These are phyloP conservation scores for Alternaria arbusti DNA, from an alignment of 2,329 filamentous ascomycete species.

Conservation along the genomic window DNA sequence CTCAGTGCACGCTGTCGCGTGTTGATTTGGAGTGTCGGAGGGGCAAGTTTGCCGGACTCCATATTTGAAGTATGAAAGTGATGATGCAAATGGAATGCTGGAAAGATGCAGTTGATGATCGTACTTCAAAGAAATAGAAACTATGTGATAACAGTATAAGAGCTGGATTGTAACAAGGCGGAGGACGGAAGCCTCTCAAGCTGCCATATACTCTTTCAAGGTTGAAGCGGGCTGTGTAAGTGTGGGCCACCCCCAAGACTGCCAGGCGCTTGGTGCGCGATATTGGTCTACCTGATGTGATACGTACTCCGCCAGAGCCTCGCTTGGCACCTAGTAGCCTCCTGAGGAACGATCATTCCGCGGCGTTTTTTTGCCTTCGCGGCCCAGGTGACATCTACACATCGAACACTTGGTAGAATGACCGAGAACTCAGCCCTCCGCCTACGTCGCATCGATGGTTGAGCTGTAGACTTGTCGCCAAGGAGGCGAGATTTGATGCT, in stretches of 20 bases:
- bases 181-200: conserved; percentile 4
- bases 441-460: neutral
- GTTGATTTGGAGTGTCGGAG: conserved; percentile 34
- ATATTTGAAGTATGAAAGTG: conserved; percentile 10
- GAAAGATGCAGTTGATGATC: neutral
- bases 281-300: conserved; percentile 12
- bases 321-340: conserved; percentile 7
- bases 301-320: conserved; percentile 12
- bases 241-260: conserved; percentile 11
- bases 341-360: neutral
- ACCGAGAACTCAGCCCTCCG: neutral
- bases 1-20: conserved; percentile 33
- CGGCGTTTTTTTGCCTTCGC: conserved; percentile 5
- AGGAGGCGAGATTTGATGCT: conserved; percentile 4
- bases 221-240: conserved; percentile 21
- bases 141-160: neutral
- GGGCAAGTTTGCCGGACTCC: conserved; percentile 34
- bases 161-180: neutral
- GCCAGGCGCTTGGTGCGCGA: conserved; percentile 21
- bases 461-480: neutral
- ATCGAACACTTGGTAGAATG: neutral
- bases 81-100: neutral
- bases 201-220: conserved; percentile 16
- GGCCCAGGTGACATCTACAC: neutral
- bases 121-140: neutral